Evolutionary conservation across 2,329 filamentous ascomycete genomes (phyloP), one percentile per base, ranked within the genome.

Genomic region (Ciborinia camelliae): DNA sequence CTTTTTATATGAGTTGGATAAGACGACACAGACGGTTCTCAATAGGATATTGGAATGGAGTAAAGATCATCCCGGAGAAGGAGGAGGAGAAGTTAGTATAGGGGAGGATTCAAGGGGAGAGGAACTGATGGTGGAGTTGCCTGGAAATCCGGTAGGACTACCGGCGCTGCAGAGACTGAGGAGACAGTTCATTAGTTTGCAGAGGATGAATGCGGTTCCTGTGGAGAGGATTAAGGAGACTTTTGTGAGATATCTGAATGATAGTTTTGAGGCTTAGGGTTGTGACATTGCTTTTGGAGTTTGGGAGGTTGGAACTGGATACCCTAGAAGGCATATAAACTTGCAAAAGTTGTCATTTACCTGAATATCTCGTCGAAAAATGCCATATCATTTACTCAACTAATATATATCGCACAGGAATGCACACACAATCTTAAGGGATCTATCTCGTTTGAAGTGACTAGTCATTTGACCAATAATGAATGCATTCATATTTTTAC

Each of bases 1-100:
- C 73, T 93, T 92, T 75, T 81, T 96, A 61, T 92, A 95, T 75
- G 83, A 91, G 66, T 81, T 96, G 30, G 91, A 96, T 76, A 86
- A 86, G 68, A 87, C 87, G 74, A 94, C 91, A 9, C 91, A 92
- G 70, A 89, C 89, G 62, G 84, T 96, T 37, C 83, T 95, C 62
- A 85, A 86, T 70, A 81, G 81, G 64, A 86, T 96, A 45, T 77
- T 90, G 64, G 85, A 89, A 55, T 87, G 86, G 78, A 85, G 90
- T 74, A 82, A 84, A 66, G 82, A 86, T 64, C 87, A 91, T 62
- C 75, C 78, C 9, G 83, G 82, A 1, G 88, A 90, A 67, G 84
- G 79, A 30, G 86, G 86, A 9, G 83, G 82, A 26, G 81, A 84
- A 68, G 82, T 91, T 35, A 76, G 68, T 66, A 60, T 69, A 63